Evolutionary conservation across 1,139 yeast species (phyloP), one percentile per base, ranked within the genome.

Genomic region (Pichia sp.): DNA sequence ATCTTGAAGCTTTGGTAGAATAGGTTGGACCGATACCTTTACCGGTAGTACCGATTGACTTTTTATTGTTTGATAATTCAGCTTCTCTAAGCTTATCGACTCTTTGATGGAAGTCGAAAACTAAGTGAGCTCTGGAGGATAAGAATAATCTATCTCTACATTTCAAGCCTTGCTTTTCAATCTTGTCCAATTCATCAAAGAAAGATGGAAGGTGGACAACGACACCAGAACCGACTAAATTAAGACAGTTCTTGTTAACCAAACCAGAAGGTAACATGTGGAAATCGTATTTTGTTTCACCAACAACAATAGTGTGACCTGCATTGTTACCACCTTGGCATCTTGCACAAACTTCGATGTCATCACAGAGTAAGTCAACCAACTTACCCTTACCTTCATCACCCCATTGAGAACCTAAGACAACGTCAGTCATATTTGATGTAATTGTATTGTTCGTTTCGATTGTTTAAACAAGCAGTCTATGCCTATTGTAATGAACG

Each of bases 261-360:
- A 91, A 73, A 16, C 97, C 99, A 9, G 96, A 86, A 23, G 98
- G 99, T 48, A 91, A 74, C 95, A 91, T 88, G 66, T 91, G 99
- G 78, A 91, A 91, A 60, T 93, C 98, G 59, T 87, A 91, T 64
- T 87, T 91, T 55, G 71, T 72, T 34, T 78, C 81, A 42, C 78
- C 78, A 37, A 87, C 97, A 38, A 91, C 97, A 57, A 91, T 91
- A 32, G 99, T 93, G 62, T 91, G 98, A 23, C 99, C 99, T 23
- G 98, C 98, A 60, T 91, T 91, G 69, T 91, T 91, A 54, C 99
- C 99, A 62, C 99, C 99, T 58, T 87, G 96, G 64, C 97, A 88
- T 62, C 99, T 77, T 27, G 97, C 97, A 60, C 97, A 93, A 33
- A 91, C 91, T 52, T 91, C 98, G 51, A 88, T 81, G 51, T 85